Percentiles rank a stretch among this genome's conserved stretches.
phyloP scores from a whole-genome alignment of 2,329 filamentous ascomycete species.

The Diaporthe nobilis region DNA sequence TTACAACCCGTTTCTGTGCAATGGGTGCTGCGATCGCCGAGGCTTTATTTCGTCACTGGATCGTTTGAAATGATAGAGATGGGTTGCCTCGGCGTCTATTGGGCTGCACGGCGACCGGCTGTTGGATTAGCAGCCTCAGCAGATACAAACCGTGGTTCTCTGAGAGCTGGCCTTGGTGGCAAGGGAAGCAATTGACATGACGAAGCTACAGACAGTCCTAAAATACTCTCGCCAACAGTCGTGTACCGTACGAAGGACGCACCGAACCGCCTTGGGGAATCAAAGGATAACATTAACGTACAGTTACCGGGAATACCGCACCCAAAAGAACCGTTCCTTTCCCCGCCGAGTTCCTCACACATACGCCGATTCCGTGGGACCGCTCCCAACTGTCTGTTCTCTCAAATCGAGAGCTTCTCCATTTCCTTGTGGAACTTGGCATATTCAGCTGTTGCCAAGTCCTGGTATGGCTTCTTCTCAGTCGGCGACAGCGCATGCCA shows the following conservation, averaged over 20 bases:
- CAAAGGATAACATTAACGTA: conserved; percentile 36
- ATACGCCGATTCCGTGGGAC: not conserved
- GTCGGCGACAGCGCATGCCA: conserved; percentile 60
- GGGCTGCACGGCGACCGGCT: not conserved
- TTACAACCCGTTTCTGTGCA: not conserved
- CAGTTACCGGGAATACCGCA: conserved; percentile 22
- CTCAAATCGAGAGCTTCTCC: conserved; percentile 41
- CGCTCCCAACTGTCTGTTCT: not conserved
- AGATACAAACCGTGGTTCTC: not conserved
- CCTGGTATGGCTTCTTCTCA: conserved; percentile 56
- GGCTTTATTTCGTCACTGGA: not conserved
- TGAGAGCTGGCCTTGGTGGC: not conserved
- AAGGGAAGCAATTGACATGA: not conserved
- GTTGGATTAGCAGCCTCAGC: not conserved
- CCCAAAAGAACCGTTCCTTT: conserved; percentile 32
- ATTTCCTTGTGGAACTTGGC: conserved; percentile 52
- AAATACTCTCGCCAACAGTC: conserved; percentile 26
- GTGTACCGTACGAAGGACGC: conserved; percentile 17
- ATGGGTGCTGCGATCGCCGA: too few species aligned
- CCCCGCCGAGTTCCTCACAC: conserved; percentile 3
- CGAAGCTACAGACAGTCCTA: conserved; percentile 26
- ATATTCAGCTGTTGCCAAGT: conserved; percentile 49
- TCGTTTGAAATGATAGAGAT: not conserved
- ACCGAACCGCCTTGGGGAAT: conserved; percentile 28
- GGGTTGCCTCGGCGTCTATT: not conserved